Evolutionary conservation across 257 asterid species (phyloP), one percentile per base, ranked within the genome.

Genomic region (Echites panduratus): DNA sequence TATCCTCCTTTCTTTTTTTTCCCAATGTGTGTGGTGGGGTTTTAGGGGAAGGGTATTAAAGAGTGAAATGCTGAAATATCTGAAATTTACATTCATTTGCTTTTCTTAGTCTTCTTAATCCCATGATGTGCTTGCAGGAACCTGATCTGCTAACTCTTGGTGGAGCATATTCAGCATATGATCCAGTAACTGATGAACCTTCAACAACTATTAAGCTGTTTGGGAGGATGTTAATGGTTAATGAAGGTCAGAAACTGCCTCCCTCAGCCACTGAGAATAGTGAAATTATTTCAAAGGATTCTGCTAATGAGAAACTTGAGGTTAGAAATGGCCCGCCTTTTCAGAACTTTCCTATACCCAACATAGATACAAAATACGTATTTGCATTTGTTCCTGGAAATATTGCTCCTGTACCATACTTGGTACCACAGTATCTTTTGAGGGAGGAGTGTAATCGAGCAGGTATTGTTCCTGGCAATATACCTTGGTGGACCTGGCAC

Each of bases 221-320:
- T 63, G 98, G 98, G 67, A 87, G 81, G 81, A 92, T 86, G 0
- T 86, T 92, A 11, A 70, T 77, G 70, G 82, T 88, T 43, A 77
- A 79, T 66, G 90, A 84, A 59, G 54, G 82, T 26, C 72, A 74
- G 22, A 79, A 78, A 66, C 74, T 77, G 72, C 73, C 80, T 79
- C 43, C 57, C 59, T 77, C 70, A 73, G 79, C 49, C 20, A 16
- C 49, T 38, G 78, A 80, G 70, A 76, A 68, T 62, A 62, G 59
- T 45, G 77, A 58, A 72, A 62, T 76, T 38, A 58, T 69, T 22
- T 66, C 78, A 47, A 74, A 72, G 7, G 61, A 72, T 66, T 38
- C 76, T 49, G 56, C 65, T 9, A 67, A 73, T 47, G 79, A 75
- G 74, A 75, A 76, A 63, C 65, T 64, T 0, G 58, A 70, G 66